phyloP scores from a whole-genome alignment of 1,284 basidiomycete genomes.

The Pseudozyma thailandica region DNA sequence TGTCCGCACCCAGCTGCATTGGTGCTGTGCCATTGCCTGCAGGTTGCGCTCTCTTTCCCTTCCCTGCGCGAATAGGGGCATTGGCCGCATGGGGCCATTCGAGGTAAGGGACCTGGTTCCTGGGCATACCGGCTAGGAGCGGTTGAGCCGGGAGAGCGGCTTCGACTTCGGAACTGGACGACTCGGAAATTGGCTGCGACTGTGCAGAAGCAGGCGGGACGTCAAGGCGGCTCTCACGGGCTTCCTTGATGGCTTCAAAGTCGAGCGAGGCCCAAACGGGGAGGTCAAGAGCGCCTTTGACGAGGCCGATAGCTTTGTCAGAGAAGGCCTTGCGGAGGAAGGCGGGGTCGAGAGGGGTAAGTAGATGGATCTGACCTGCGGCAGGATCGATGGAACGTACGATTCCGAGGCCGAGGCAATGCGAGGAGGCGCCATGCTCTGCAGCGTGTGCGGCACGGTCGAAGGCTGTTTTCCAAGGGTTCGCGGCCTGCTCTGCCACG shows the following conservation, averaged over 20 bases:
- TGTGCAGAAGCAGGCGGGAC: slow-evolving; percentile 9
- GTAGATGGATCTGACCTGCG: slow-evolving; percentile 45
- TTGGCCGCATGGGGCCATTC: slow-evolving; percentile 78
- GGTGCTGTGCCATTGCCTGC: slow-evolving; percentile 1
- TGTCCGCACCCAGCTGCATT: slow-evolving; percentile 74
- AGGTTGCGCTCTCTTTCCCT: slow-evolving; percentile 24
- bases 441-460: slow-evolving; percentile 10
- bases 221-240: slow-evolving; percentile 34
- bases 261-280: slow-evolving; percentile 89
- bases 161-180: neutral
- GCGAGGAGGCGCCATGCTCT: slow-evolving; percentile 8
- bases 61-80: slow-evolving; percentile 60
- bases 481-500: neutral
- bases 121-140: slow-evolving; percentile 73
- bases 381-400: slow-evolving; percentile 57
- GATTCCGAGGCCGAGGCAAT: slow-evolving; percentile 55
- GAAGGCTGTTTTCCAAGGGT: slow-evolving; percentile 43
- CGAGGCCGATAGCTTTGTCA: slow-evolving; percentile 72
- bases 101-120: slow-evolving; percentile 79
- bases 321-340: slow-evolving; percentile 69
- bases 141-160: slow-evolving; percentile 1
- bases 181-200: too few relatives aligned
- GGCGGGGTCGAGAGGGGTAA: slow-evolving; percentile 69
- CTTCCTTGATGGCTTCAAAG: slow-evolving; percentile 70
- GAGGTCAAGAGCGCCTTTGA: slow-evolving; percentile 87